Conservation (phyloP, 176 grass and related monocot species). For the Saccharum spontaneum region DNA sequence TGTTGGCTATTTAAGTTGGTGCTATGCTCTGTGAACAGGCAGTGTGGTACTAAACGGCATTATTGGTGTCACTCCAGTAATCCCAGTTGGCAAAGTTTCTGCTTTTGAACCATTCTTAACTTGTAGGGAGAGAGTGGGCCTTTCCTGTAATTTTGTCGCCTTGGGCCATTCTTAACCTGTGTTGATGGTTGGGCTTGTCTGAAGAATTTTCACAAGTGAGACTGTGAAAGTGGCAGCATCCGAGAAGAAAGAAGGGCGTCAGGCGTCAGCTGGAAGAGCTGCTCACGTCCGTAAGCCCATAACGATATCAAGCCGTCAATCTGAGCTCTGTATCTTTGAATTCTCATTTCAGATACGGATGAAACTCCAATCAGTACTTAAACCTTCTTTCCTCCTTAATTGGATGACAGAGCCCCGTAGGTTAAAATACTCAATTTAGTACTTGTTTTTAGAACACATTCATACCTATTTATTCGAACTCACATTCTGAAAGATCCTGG, state of each 20-base stretch:
- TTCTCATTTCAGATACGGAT: background rate
- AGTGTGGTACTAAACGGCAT: slow-evolving; percentile 4
- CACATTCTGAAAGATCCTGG: too few species aligned
- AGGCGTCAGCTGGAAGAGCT: background rate
- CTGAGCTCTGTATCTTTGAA: too few species aligned
- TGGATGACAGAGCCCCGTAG: too few species aligned
- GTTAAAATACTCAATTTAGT: too few species aligned
- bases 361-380: background rate
- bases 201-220: background rate
- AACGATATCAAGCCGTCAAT: too few species aligned
- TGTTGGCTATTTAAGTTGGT: background rate
- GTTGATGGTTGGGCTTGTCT: background rate
- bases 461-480: too few species aligned
- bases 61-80: background rate
- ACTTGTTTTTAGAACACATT: too few species aligned
- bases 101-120: too few species aligned
- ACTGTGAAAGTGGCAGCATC: background rate
- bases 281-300: background rate
- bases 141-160: background rate
- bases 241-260: background rate
- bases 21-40: background rate
- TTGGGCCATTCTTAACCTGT: background rate
- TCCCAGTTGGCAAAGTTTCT: background rate
- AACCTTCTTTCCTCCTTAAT: too few species aligned
- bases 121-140: background rate